Evolutionary conservation across 495 filamentous ascomycete species (phyloP).

Genomic region (Xylaria nigripes): DNA sequence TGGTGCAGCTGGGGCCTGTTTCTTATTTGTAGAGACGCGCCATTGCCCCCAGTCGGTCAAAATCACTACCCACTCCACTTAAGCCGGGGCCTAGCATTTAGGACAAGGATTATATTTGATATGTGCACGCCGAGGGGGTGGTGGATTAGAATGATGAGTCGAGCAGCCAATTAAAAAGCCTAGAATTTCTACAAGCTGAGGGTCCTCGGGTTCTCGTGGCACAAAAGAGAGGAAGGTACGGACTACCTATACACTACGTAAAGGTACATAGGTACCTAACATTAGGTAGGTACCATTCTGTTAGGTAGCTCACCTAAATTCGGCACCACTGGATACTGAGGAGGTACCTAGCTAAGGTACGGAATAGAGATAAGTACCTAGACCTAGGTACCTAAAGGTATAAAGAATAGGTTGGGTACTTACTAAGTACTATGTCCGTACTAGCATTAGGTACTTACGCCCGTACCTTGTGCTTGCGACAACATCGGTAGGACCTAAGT

Average conservation of each 20-base stretch:
- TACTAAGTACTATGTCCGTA: too few relatives aligned
- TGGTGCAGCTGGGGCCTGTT: conserved; percentile 30
- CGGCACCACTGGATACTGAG: neutral
- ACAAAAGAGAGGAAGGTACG: neutral
- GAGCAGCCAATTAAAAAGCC: neutral
- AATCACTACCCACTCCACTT: conserved; percentile 13
- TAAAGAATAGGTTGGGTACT: too few relatives aligned
- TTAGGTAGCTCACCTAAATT: neutral
- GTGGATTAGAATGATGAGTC: neutral
- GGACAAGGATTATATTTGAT: conserved; percentile 4
- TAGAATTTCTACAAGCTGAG: neutral
- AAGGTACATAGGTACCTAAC: too few relatives aligned
- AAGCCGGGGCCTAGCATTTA: neutral
- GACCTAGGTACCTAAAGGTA: neutral
- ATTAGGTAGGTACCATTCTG: neutral
- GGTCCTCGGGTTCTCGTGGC: neutral
- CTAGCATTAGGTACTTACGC: too few relatives aligned
- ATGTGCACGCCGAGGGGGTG: neutral
- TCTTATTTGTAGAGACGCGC: conserved; percentile 37
- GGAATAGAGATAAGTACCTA: neutral
- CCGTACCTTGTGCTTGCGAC: too few relatives aligned
- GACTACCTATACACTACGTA: too few relatives aligned
- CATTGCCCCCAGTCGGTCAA: conserved; percentile 20
- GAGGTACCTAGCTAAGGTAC: too few relatives aligned
- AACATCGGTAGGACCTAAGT: too few relatives aligned